These are phyloP conservation scores for Wickerhamomyces kurtzmanii DNA, from an alignment of 805 yeast genomes.

Conservation along the genomic window DNA sequence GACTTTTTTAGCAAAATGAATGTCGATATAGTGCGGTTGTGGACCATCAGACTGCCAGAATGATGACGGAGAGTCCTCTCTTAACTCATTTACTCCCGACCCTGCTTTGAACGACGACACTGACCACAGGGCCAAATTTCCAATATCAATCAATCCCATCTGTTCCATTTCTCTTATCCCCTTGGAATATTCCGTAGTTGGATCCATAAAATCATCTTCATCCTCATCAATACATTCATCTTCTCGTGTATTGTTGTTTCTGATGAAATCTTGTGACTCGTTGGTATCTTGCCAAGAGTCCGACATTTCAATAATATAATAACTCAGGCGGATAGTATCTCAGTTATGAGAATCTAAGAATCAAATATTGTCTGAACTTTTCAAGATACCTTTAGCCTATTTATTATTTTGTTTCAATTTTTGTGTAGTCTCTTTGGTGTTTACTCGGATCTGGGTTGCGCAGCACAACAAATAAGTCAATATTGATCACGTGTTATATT, in stretches of 20 bases:
- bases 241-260: slow-evolving; percentile 1
- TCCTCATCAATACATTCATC: slow-evolving; percentile 6
- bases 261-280: slow-evolving; percentile 5
- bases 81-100: slow-evolving; percentile 57
- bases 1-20: slow-evolving; percentile 74
- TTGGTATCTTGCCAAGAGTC: slow-evolving; percentile 20
- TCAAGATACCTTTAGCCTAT: too few relatives aligned
- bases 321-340: too few relatives aligned
- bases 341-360: too few relatives aligned
- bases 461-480: too few relatives aligned
- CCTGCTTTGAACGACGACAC: slow-evolving; percentile 71
- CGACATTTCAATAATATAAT: too few relatives aligned
- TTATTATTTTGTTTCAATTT: too few relatives aligned
- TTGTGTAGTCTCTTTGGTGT: too few relatives aligned
- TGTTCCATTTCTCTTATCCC: slow-evolving; percentile 50
- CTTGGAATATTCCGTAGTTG: slow-evolving; percentile 2
- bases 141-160: slow-evolving; percentile 60
- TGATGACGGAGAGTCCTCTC: slow-evolving; percentile 61
- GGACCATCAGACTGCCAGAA: slow-evolving; percentile 96
- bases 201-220: slow-evolving; percentile 1
- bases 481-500: too few relatives aligned
- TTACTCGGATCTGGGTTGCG: too few relatives aligned
- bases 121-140: slow-evolving; percentile 77
- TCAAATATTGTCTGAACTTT: too few relatives aligned
- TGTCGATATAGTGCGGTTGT: slow-evolving; percentile 75